A percentile compares a stretch with the other conserved stretches of the same genome.
Conservation (phyloP, 208 protist genomes). For the Phytomonas francai region DNA sequence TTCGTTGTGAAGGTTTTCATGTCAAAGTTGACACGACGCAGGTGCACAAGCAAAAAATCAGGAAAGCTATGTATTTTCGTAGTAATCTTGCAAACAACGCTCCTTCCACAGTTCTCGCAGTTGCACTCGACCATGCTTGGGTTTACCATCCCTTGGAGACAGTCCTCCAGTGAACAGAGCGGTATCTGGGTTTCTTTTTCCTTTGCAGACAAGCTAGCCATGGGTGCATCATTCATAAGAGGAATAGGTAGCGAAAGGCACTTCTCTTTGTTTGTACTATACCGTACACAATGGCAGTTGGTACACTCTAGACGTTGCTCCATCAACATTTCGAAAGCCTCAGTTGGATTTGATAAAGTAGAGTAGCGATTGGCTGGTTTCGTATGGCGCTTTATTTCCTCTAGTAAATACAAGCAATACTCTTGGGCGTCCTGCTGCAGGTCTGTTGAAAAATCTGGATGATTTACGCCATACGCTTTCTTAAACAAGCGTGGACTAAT, state of each 20-base stretch:
- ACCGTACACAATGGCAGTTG: conserved; percentile 64
- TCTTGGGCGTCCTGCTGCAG: conserved; percentile 96
- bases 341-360: neutral
- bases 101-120: conserved; percentile 51
- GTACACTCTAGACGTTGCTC: conserved; percentile 9
- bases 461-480: conserved; percentile 84
- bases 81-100: conserved; percentile 43
- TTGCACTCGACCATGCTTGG: conserved; percentile 49
- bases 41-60: conserved; percentile 66
- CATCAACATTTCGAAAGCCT: neutral
- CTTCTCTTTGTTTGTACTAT: conserved; percentile 74
- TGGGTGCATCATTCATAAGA: conserved; percentile 23
- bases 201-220: conserved; percentile 22
- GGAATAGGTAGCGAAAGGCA: conserved; percentile 87
- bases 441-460: conserved; percentile 94
- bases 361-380: neutral
- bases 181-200: conserved; percentile 21
- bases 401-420: conserved; percentile 91
- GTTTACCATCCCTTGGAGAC: conserved; percentile 29
- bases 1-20: conserved; percentile 49
- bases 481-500: conserved; percentile 94
- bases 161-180: conserved; percentile 50
- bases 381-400: conserved; percentile 61
- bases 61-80: conserved; percentile 75
- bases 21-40: conserved; percentile 84